Conservation (phyloP, 208 protist species). For the Leishmania major region DNA sequence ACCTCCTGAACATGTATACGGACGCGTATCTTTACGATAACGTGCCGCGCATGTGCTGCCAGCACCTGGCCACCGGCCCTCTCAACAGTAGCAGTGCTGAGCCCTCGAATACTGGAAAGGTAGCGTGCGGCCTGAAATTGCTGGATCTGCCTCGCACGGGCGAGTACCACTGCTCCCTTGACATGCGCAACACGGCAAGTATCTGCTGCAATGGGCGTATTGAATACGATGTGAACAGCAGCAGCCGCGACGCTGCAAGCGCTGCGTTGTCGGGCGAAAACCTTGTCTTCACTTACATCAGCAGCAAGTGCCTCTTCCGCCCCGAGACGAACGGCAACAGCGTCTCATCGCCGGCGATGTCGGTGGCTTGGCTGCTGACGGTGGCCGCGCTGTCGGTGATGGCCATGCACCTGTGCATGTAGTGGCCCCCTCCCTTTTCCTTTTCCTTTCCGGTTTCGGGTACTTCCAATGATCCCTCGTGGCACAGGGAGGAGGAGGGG, state of each 20-base stretch:
- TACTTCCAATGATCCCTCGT: not conserved
- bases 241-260: not conserved
- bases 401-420: not conserved
- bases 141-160: slow-evolving; percentile 20
- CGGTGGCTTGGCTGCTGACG: not conserved
- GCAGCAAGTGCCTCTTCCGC: slow-evolving; percentile 19
- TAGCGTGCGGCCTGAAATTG: slow-evolving; percentile 9
- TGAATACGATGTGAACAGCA: not conserved
- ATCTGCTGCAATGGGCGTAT: slow-evolving; percentile 33
- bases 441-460: not conserved
- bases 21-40: slow-evolving; percentile 19
- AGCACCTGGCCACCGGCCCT: slow-evolving; percentile 8
- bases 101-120: not conserved
- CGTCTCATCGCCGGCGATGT: not conserved
- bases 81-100: not conserved
- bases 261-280: not conserved
- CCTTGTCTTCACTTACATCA: slow-evolving; percentile 11
- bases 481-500: not conserved
- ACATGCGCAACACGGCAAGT: not conserved
- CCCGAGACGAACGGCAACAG: not conserved
- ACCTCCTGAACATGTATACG: slow-evolving; percentile 21
- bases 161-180: slow-evolving; percentile 21
- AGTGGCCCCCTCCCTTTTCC: not conserved
- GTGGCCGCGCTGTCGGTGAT: not conserved
- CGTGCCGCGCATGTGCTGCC: slow-evolving; percentile 17